Conservation (phyloP, 208 protist species). For the Acanthamoeba triangularis region DNA sequence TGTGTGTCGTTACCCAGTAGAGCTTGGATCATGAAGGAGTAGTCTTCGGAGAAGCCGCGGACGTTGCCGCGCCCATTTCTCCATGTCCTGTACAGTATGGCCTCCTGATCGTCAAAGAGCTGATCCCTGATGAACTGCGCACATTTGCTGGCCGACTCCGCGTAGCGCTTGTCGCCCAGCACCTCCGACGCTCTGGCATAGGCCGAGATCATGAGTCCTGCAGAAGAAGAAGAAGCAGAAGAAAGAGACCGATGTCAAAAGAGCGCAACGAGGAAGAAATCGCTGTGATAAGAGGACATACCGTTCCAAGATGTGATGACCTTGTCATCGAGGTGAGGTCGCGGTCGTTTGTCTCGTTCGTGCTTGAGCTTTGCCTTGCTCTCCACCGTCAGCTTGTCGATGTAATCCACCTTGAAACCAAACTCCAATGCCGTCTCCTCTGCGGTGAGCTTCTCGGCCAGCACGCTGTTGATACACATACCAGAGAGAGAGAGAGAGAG, state of each 20-base stretch:
- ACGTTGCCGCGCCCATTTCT: constrained; percentile 69
- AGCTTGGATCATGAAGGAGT: constrained; percentile 71
- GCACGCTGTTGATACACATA: not conserved
- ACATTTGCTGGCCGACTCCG: constrained; percentile 61
- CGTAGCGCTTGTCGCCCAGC: constrained; percentile 57
- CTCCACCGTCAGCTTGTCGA: constrained; percentile 19
- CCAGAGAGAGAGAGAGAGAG: not conserved
- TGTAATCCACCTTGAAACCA: not conserved
- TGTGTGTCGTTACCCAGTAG: not conserved
- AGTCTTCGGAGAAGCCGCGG: constrained; percentile 83
- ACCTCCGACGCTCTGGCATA: constrained; percentile 45
- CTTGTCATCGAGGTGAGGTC: constrained; percentile 83
- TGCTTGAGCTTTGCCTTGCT: constrained; percentile 40
- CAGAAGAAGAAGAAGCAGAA: not conserved
- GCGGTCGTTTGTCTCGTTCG: constrained; percentile 56
- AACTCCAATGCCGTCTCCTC: constrained; percentile 78
- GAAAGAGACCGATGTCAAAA: constrained; percentile 3
- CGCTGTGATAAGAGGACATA: not conserved
- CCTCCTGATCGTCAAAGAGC: constrained; percentile 41
- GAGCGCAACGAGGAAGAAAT: not conserved
- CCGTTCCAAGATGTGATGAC: constrained; percentile 85
- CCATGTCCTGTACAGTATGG: constrained; percentile 74
- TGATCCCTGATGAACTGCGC: constrained; percentile 76
- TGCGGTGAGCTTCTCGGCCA: constrained; percentile 14
- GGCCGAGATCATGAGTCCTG: constrained; percentile 64